Evolutionary conservation across 768 basidiomycete genomes (phyloP).

Genomic region (Gymnopilus dilepis): DNA sequence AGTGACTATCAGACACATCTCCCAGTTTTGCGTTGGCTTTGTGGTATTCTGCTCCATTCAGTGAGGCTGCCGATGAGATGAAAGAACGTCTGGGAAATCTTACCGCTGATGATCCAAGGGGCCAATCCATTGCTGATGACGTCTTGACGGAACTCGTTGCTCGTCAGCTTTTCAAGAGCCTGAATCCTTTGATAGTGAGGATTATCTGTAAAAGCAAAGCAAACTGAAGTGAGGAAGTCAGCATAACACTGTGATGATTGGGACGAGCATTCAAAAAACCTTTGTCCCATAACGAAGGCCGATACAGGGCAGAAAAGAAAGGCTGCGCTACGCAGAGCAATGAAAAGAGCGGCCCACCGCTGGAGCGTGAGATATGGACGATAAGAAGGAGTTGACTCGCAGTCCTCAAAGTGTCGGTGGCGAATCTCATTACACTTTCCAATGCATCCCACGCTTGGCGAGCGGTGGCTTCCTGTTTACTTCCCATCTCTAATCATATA

Average conservation of each 20-base stretch:
- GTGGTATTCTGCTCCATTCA: constrained; percentile 40
- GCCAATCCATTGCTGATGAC: constrained; percentile 41
- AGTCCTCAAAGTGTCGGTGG: constrained; percentile 23
- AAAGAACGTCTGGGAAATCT: no score
- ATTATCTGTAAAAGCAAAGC: constrained; percentile 35
- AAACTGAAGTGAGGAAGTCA: constrained; percentile 22
- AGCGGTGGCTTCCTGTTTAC: constrained; percentile 19
- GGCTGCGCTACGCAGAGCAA: constrained; percentile 40
- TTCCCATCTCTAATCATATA: constrained; percentile 23
- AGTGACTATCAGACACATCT: constrained; percentile 27
- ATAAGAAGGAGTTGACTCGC: constrained; percentile 38
- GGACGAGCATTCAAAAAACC: no score
- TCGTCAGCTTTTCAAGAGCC: constrained; percentile 34
- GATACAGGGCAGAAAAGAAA: constrained; percentile 24
- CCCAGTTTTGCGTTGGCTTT: constrained; percentile 29
- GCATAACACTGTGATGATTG: no score
- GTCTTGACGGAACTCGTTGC: constrained; percentile 38
- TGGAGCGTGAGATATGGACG: constrained; percentile 31
- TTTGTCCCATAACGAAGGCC: constrained; percentile 32
- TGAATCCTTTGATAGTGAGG: constrained; percentile 33
- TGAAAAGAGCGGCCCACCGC: constrained; percentile 39
- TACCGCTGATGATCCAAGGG: constrained; percentile 36
- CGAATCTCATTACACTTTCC: constrained; percentile 26
- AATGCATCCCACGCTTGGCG: constrained; percentile 34
- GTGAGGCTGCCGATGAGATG: no score